Evolutionary conservation across 2,329 filamentous ascomycete genomes (phyloP).

Genomic region (Aspergillus melleus): DNA sequence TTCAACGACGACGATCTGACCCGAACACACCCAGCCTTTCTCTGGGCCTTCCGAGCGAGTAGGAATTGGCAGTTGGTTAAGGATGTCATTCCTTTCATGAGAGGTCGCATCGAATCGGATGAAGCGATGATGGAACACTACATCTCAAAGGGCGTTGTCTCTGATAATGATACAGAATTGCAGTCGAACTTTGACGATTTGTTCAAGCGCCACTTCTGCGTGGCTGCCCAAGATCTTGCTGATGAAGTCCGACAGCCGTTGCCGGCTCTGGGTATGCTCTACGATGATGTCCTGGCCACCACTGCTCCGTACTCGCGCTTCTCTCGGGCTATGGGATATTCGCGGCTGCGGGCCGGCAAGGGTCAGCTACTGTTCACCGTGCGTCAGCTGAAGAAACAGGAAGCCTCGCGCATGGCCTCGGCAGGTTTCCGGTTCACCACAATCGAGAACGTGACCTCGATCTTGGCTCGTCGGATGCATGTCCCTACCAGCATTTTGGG

Average conservation of each 20-base stretch:
- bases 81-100: conserved; percentile 71
- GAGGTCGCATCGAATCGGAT: conserved; percentile 61
- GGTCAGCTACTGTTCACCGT: conserved; percentile 82
- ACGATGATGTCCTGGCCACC: conserved; percentile 73
- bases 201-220: conserved; percentile 81
- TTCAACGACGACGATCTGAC: conserved; percentile 74
- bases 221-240: conserved; percentile 74
- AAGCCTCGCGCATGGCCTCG: conserved; percentile 65
- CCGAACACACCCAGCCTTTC: conserved; percentile 74
- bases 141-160: conserved; percentile 44
- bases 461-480: conserved; percentile 72
- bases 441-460: conserved; percentile 65
- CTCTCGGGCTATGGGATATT: conserved; percentile 29
- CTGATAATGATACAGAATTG: conserved; percentile 50
- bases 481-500: conserved; percentile 63
- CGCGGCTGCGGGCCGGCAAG: conserved; percentile 50
- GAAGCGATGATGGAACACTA: conserved; percentile 49
- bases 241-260: conserved; percentile 64
- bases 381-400: conserved; percentile 59
- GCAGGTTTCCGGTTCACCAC: conserved; percentile 77
- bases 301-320: conserved; percentile 44
- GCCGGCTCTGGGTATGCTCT: conserved; percentile 66
- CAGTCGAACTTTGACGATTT: conserved; percentile 71
- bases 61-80: conserved; percentile 72
- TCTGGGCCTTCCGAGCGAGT: conserved; percentile 83